phyloP scores from a whole-genome alignment of 345 rosid genomes.

The Linum trigynum region DNA sequence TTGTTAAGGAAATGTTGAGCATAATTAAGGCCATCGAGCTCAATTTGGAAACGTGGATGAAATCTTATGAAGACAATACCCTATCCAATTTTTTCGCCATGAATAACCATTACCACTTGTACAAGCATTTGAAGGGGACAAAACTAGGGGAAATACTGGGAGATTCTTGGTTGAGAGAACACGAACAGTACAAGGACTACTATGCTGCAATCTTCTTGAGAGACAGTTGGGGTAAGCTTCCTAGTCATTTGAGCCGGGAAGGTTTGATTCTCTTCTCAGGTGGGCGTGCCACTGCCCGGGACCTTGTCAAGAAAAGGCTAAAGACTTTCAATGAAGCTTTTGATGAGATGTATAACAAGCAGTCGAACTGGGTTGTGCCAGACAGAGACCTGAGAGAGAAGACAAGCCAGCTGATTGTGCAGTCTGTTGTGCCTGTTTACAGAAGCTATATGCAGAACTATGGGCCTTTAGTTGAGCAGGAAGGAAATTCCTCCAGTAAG shows the following conservation, averaged over 20 bases:
- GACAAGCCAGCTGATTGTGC: slow-evolving; percentile 64
- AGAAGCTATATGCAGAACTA: slow-evolving; percentile 98
- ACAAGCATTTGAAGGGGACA: slow-evolving; percentile 80
- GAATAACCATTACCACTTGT: slow-evolving; percentile 89
- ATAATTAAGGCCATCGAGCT: slow-evolving; percentile 58
- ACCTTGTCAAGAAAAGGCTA: slow-evolving; percentile 89
- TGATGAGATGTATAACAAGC: slow-evolving; percentile 73
- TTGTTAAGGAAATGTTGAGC: slow-evolving; percentile 56
- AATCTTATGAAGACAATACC: slow-evolving; percentile 58
- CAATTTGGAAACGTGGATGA: slow-evolving; percentile 72
- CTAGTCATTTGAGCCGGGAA: slow-evolving; percentile 82
- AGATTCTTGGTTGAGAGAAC: slow-evolving; percentile 76
- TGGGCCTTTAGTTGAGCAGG: slow-evolving; percentile 92
- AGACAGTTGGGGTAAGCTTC: slow-evolving; percentile 92
- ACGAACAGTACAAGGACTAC: slow-evolving; percentile 75
- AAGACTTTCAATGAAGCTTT: slow-evolving; percentile 82
- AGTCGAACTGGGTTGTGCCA: slow-evolving; percentile 56
- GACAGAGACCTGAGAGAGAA: slow-evolving; percentile 91
- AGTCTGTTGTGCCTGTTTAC: slow-evolving; percentile 76
- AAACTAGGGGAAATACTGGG: slow-evolving; percentile 72
- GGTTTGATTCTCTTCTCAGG: slow-evolving; percentile 93
- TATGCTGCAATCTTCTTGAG: slow-evolving; percentile 52
- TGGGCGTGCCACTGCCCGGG: slow-evolving; percentile 98
- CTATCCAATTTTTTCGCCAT: slow-evolving; percentile 66
- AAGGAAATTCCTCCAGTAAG: slow-evolving; percentile 49